Conservation (phyloP, 73 alveolate species). For the Paramecium caudatum region DNA sequence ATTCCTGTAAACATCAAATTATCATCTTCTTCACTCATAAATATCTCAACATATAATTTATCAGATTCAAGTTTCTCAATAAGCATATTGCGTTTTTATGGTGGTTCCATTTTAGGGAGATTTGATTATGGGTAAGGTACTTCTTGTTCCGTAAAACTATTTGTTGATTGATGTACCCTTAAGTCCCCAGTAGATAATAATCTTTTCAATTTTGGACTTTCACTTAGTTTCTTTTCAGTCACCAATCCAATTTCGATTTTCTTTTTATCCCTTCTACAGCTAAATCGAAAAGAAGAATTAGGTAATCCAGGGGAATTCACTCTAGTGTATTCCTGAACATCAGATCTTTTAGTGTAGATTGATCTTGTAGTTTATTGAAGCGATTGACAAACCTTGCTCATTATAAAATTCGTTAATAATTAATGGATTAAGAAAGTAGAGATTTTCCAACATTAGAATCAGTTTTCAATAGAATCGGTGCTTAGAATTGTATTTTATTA, state of each 20-base stretch:
- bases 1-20: conserved; percentile 60
- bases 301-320: conserved; percentile 69
- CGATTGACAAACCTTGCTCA: conserved; percentile 27
- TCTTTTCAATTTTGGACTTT: background rate
- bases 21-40: background rate
- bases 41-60: background rate
- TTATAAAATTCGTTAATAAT: conserved; percentile 43
- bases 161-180: background rate
- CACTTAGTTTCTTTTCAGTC: conserved; percentile 11
- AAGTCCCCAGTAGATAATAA: conserved; percentile 1
- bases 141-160: background rate
- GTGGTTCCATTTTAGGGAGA: conserved; percentile 29
- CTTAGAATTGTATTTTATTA: background rate
- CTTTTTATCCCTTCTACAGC: background rate
- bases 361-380: background rate
- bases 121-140: background rate
- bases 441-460: conserved; percentile 15
- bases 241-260: conserved; percentile 52
- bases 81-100: background rate
- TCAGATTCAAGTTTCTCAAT: conserved; percentile 50
- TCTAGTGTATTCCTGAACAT: background rate
- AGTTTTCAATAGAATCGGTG: background rate
- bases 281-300: conserved; percentile 28
- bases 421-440: background rate
- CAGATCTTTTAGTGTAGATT: background rate